These are phyloP conservation scores for Trichoderma asperellum DNA, from an alignment of 2,329 filamentous ascomycete species.

Conservation along the genomic window DNA sequence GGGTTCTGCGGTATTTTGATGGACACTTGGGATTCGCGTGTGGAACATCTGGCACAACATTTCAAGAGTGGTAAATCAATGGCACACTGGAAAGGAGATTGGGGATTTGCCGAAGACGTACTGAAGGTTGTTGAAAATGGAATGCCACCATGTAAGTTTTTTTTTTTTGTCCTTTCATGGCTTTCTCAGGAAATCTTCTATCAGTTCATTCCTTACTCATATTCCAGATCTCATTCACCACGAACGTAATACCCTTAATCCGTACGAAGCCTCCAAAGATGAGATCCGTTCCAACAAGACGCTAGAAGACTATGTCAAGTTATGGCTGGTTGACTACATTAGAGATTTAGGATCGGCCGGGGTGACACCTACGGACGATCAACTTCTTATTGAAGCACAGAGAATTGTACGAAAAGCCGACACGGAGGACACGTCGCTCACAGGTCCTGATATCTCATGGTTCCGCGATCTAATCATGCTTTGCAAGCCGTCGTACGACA, in stretches of 20 bases:
- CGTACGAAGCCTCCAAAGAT: conserved; percentile 2
- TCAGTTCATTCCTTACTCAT: neutral
- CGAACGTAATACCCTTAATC: conserved; percentile 4
- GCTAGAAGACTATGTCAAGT: conserved; percentile 21
- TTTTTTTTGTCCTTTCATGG: neutral
- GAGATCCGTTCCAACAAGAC: neutral
- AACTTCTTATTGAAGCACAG: conserved; percentile 13
- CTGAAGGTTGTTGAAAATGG: conserved; percentile 16
- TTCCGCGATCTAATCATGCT: conserved; percentile 18
- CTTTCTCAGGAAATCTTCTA: neutral
- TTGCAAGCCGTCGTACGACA: neutral
- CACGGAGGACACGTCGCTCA: conserved; percentile 13
- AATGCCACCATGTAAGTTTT: conserved; percentile 21
- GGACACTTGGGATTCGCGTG: conserved; percentile 43
- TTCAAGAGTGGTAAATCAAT: conserved; percentile 48
- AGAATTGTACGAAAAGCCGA: conserved; percentile 17
- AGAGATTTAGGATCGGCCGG: neutral
- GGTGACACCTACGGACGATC: neutral
- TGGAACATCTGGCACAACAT: conserved; percentile 48
- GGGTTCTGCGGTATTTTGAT: conserved; percentile 46
- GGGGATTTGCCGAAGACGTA: conserved; percentile 45
- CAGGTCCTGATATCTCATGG: conserved; percentile 14
- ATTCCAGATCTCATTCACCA: conserved; percentile 9
- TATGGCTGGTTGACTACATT: conserved; percentile 17
- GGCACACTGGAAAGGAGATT: conserved; percentile 50